Percentiles rank a stretch among this genome's conserved stretches.
Conservation (phyloP, 768 basidiomycete species). For the Suillus spraguei region DNA sequence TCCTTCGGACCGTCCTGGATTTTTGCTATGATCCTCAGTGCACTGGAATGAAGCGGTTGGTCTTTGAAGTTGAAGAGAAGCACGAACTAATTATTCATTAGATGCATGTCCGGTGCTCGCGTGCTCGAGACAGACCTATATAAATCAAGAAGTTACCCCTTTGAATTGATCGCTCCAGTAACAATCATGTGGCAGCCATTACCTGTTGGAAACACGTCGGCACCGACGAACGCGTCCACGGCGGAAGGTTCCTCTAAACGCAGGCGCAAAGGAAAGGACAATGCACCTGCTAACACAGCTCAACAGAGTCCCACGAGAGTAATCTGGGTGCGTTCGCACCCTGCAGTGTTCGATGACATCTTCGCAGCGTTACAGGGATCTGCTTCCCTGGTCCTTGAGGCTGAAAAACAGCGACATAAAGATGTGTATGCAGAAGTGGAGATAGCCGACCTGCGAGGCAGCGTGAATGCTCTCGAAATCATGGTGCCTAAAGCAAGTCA, state of each 20-base stretch:
- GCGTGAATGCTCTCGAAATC: conserved; percentile 83
- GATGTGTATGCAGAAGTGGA: conserved; percentile 47
- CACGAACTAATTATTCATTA: conserved; percentile 27
- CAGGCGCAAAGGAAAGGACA: conserved; percentile 28
- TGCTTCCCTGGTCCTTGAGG: conserved; percentile 51
- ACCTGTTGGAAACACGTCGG: conserved; percentile 5
- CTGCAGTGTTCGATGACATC: conserved; percentile 62
- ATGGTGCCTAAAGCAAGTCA: conserved; percentile 85
- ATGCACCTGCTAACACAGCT: conserved; percentile 10
- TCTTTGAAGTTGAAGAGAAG: neutral
- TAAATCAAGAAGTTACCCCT: conserved; percentile 62
- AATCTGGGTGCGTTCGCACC: conserved; percentile 83
- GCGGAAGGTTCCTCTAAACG: conserved; percentile 17
- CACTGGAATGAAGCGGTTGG: conserved; percentile 64
- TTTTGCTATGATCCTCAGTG: conserved; percentile 67
- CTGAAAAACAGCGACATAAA: conserved; percentile 27
- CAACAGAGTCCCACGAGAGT: conserved; percentile 35
- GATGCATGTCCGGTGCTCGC: conserved; percentile 68
- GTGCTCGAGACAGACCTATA: conserved; percentile 71
- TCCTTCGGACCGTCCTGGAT: conserved; percentile 55
- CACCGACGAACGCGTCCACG: conserved; percentile 1
- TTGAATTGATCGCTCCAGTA: conserved; percentile 67
- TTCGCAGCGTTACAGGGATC: conserved; percentile 53
- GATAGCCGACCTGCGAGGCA: conserved; percentile 69
- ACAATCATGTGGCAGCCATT: conserved; percentile 74